Percentiles rank a stretch among this genome's conserved stretches.
Conservation (phyloP, 495 filamentous ascomycete genomes). For the Neurospora terricola region DNA sequence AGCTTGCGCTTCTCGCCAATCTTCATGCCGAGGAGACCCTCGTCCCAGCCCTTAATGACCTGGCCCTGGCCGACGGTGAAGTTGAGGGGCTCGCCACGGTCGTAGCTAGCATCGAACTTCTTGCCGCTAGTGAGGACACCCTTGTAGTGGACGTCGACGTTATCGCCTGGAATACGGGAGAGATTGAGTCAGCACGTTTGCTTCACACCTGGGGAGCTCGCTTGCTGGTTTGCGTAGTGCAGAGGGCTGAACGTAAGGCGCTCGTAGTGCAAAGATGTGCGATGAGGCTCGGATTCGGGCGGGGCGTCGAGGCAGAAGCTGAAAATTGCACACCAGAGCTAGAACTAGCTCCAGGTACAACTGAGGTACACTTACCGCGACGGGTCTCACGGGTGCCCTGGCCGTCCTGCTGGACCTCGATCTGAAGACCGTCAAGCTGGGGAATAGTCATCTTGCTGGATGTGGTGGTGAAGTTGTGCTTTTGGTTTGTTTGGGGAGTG, state of each 20-base stretch:
- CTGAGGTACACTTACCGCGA: slow-evolving; percentile 15
- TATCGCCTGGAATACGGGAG: slow-evolving; percentile 13
- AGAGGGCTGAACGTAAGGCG: neutral
- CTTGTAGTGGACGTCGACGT: slow-evolving; percentile 23
- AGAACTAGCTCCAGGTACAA: neutral
- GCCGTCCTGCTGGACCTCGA: slow-evolving; percentile 16
- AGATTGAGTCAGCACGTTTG: neutral
- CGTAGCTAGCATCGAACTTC: slow-evolving; percentile 38
- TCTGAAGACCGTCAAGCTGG: slow-evolving; percentile 17
- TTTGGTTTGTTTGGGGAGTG: neutral
- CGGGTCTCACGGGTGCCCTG: slow-evolving; percentile 17
- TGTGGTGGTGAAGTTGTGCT: neutral
- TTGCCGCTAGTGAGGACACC: slow-evolving; percentile 24
- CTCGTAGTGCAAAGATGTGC: neutral
- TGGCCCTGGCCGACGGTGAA: slow-evolving; percentile 62
- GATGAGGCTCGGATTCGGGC: neutral
- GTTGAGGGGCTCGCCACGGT: slow-evolving; percentile 53
- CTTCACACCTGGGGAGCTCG: neutral
- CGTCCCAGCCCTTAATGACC: slow-evolving; percentile 81
- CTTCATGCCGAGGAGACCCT: slow-evolving; percentile 80
- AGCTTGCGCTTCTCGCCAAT: slow-evolving; percentile 70
- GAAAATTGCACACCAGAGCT: neutral
- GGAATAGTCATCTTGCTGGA: slow-evolving; percentile 22
- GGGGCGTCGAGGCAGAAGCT: neutral
- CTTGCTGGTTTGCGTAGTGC: neutral